Base-by-base conservation (phyloP, 176 grass and related monocot species). In the Oryza glumipatula region DNA sequence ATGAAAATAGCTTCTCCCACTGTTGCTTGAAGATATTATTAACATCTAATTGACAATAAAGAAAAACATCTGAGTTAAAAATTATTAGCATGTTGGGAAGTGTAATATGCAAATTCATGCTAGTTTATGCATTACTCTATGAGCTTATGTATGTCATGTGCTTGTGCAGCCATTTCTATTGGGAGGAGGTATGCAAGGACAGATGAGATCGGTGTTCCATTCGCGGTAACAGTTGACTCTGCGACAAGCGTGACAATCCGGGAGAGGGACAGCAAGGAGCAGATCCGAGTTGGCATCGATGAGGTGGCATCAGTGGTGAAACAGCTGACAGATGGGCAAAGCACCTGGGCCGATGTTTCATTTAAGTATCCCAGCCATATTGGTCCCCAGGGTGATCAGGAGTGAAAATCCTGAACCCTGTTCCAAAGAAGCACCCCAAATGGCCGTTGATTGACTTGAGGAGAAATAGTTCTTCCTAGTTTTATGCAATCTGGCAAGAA, bases 171-270 rank as follows among this genome's bases (percentile, higher is more conserved):
- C 23, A 93, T 90, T 65, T 96, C 94, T 32, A 93, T 95, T 46
- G 94, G 88, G 26, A 93, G 87, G 68, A 73, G 94, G 48, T 93
- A 96, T 1, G 94, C 94, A 6, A 89, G 94, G 61, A 96, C 91
- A 9, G 94, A 96, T 3, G 94, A 96, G 77, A 87, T 93, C 1
- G 94, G 94, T 26, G 94, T 96, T 32, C 88, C 94, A 9, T 95
- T 93, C 1, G 91, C 94, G 0, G 58, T 96, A 65, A 96, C 94
- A 5, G 94, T 96, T 0, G 94, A 91, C 51, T 93, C 91, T 6
- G 33, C 76, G 6, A 84, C 85, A 4, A 86, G 73, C 1, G 86
- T 96, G 58, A 93, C 91, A 0, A 82, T 93, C 81, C 80, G 91
- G 2, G 94, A 93, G 83, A 88, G 90, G 81, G 94, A 96, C 64